These are phyloP conservation scores for Pseudozyma flocculosa DNA, from an alignment of 1,284 basidiomycete species.

Conservation along the genomic window DNA sequence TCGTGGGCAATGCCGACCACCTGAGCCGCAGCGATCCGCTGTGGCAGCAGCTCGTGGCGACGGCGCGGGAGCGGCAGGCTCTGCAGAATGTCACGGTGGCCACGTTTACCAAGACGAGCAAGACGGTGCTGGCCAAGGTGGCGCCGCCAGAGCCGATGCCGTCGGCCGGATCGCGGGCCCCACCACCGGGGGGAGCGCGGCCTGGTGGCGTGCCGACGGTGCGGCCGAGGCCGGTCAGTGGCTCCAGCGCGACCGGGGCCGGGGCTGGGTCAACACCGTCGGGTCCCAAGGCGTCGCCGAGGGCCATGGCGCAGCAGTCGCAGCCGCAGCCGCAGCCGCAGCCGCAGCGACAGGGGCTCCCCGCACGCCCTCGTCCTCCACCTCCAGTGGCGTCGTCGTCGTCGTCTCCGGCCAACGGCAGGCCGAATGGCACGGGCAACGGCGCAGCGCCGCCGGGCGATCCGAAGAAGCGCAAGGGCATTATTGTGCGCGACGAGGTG, in stretches of 20 bases:
- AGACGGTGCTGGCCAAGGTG: conserved; percentile 1
- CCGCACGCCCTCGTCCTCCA: no score
- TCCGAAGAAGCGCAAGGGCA: conserved; percentile 20
- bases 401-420: no score
- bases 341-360: no score
- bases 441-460: conserved; percentile 2
- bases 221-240: no score
- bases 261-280: no score
- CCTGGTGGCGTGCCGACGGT: no score
- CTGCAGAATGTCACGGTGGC: conserved; percentile 24
- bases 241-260: no score
- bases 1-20: conserved; percentile 85
- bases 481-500: conserved; percentile 12
- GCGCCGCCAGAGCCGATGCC: neutral
- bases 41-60: conserved; percentile 38
- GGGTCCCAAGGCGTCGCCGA: no score
- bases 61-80: conserved; percentile 30
- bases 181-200: no score
- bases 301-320: conserved; percentile 1
- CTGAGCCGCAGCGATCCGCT: conserved; percentile 70
- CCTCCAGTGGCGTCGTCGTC: no score
- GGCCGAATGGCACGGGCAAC: neutral
- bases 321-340: conserved; percentile 15
- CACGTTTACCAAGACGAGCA: conserved; percentile 20
- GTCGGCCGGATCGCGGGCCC: neutral